Evolutionary conservation across 768 basidiomycete genomes (phyloP), one percentile per base, ranked within the genome.

Genomic region (Boletus sp.): DNA sequence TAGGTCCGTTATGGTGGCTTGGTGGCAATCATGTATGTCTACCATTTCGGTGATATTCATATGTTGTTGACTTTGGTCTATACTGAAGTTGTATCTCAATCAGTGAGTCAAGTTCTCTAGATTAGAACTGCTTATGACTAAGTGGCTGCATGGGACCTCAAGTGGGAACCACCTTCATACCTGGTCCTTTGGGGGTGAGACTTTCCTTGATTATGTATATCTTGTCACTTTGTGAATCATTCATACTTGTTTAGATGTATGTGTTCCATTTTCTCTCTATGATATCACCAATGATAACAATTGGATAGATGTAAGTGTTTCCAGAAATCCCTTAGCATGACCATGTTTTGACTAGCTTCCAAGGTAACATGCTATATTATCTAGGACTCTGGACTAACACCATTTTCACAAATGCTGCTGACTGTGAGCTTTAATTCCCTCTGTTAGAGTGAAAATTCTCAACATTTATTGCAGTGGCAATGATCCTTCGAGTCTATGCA

Each of bases 1-100:
- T 47, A 58, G 57, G 50, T 58, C n/a, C 54, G 54, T 30, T 58
- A 58, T 51, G 13, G 21, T 19, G 57, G 54, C 21, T 7, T 56
- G 21, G 23, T 40, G 6, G 9, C 40, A 17, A 3, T 38, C 15
- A 25, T 56, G 57, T 58, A 52, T 23, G 50, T 7, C 3, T 13
- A 43, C 9, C 7, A 2, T 35, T 23, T 32, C 4, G 11, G 33
- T 44, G 4, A 7, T 38, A 15, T 15, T 25, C 15, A 19, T 42
- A 4, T 33, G 4, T 1, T 3, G 15, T 9, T 44, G 23, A 52
- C 15, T n/a, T 27, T 32, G 6, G 19, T 50, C 27, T 29, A 23
- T 25, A 5, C 14, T 30, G 4, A 23, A 53, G 50, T 3, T 19
- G 19, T 39, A 2, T 5, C 11, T 39, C 38, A 7, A 11, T 39